Conservation (phyloP, 2,329 filamentous ascomycete species). For the Ophiostoma novo-ulmi region DNA sequence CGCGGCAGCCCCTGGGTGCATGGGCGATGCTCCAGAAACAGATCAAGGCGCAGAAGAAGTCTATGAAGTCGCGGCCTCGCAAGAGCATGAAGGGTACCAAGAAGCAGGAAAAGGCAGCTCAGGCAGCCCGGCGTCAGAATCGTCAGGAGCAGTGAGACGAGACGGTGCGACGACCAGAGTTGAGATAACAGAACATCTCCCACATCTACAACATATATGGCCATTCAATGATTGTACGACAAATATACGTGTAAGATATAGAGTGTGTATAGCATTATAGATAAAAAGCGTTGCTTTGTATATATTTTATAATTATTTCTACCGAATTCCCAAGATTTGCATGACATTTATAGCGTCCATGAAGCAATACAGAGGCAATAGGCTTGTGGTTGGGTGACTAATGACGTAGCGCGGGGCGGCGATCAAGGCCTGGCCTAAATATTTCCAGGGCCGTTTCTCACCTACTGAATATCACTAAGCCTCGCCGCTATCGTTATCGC, state of each 20-base stretch:
- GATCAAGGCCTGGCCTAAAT: not conserved
- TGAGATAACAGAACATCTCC: not conserved
- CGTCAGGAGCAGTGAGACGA: not conserved
- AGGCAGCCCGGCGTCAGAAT: not conserved
- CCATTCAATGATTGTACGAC: not conserved
- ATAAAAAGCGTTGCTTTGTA: constrained; percentile 6
- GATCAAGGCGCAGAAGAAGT: constrained; percentile 30
- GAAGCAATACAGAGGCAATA: not conserved
- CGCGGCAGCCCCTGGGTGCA: constrained; percentile 63
- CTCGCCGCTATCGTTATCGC: not conserved
- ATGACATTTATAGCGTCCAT: not conserved
- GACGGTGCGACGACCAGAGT: not conserved
- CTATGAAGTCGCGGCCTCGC: constrained; percentile 23
- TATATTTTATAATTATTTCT: not conserved
- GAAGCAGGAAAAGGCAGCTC: constrained; percentile 21
- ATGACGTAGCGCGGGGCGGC: constrained; percentile 22
- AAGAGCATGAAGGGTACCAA: constrained; percentile 30
- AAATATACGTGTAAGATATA: constrained; percentile 4
- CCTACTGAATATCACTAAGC: not conserved
- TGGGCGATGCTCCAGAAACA: constrained; percentile 59
- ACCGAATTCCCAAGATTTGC: not conserved
- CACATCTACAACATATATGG: not conserved
- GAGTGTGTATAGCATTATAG: not conserved
- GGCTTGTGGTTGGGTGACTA: constrained; percentile 14
- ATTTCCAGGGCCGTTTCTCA: not conserved